Base-by-base conservation (phyloP, 2,329 filamentous ascomycete genomes). In the Fusarium solani-melongenae region DNA sequence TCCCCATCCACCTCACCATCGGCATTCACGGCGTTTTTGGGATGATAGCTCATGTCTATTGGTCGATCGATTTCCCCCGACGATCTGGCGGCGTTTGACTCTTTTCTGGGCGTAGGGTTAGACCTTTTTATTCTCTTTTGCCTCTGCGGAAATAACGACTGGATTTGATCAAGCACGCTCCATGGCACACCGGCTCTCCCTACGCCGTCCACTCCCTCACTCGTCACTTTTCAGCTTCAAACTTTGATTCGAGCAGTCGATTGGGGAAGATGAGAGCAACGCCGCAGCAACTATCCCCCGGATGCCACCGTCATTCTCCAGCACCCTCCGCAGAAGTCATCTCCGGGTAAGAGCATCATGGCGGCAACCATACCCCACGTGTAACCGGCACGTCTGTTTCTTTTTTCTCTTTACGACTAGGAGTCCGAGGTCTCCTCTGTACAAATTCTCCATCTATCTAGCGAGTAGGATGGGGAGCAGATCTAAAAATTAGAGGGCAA, bases 11-110 rank as follows among this genome's bases (percentile, higher is more conserved):
- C 71, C 69, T 75, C 65, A 78, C 73, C 67, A 74, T 74, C 74
- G 81, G 82, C 83, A 85, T 85, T 81, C 72, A 80, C 75, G 83
- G 83, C 83, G 83, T 85, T 85, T 76, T 79, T 71, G 79, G 82
- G 78, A 82, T 79, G 79, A 81, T 71, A 82, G 79, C 78, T 83
- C 77, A 80, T 81, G 81, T 78, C 78, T 79, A 79, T 80, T 79
- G 78, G 77, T 79, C 78, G 76, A 76, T 80, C 79, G 76, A 72
- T 66, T 70, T 67, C 67, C 58, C 70, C 74, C 75, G 76, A 81
- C 77, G 80, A 81, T 76, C 76, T 78, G 77, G 79, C 78, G 82
- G 82, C 82, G 81, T 83, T 81, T 72, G 76, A 78, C 70, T 79
- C 72, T 80, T 78, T 76, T 76, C 71, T 79, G 64, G 81, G 81